Evolutionary conservation across 2,329 filamentous ascomycete genomes (phyloP), one percentile per base, ranked within the genome.

Genomic region (Paraconiothyrium brasiliense): DNA sequence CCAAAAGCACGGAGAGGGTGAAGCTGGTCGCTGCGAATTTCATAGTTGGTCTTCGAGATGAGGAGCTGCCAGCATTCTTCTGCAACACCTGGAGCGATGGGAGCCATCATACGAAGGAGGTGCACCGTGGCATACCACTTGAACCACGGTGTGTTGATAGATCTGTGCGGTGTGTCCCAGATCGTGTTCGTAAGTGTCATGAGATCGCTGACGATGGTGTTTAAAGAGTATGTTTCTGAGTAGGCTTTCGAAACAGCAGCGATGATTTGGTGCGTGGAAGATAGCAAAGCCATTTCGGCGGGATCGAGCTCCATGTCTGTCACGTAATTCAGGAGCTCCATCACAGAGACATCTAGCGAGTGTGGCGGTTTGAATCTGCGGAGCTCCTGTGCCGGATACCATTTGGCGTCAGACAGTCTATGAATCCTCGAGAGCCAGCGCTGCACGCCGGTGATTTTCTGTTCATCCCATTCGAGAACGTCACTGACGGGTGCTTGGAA

Each of bases 401-500:
- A 65, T 8, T 55, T 55, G 4, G 67, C 70, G 22, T 61, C 66
- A 1, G 81, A 67, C 35, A 90, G 79, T 48, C 89, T 87, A 76
- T 89, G 81, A 16, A 96, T 75, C 22, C 91, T 86, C 3, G 84
- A 83, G 16, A 97, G 84, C 93, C 93, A 97, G 56, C 93, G 87
- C 54, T 91, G 90, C 20, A 96, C 86, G 2, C 93, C 93, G 0
- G 89, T 82, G 54, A 97, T 94, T 76, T 93, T 94, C 44, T 85
- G 82, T 72, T 92, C 92, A 57, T 97, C 92, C 93, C 93, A 97
- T 76, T 95, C 92, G 1, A 97, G 85, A 1, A 95, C 87, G 59
- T 97, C 93, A 46, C 84, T 88, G 14, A 96, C 91, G 0, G 93
- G 92, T 0, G 93, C 93, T 70, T 94, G 91, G 81, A 97, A 97